Evolutionary conservation across 1,139 yeast genomes (phyloP), one percentile per base, ranked within the genome.

Genomic region (Kazachstania sp.): DNA sequence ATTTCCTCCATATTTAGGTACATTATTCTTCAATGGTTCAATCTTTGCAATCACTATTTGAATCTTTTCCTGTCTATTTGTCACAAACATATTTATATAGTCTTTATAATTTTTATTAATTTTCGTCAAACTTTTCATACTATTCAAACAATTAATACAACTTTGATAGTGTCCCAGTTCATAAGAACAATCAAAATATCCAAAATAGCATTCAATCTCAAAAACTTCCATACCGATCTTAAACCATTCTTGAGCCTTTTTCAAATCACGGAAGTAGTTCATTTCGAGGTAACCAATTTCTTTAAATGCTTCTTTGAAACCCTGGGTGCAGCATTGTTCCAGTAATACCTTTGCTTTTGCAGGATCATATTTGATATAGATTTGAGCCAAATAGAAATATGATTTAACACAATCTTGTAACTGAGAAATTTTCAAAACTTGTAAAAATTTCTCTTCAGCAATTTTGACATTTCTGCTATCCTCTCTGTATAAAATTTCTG

Each of bases 231-330:
- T 72, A 0, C 96, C 97, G 41, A 88, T 67, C 55, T 77, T 77
- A 67, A 88, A 87, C 97, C 97, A 90, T 59, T 86, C 87, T 37
- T 73, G 68, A 0, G 95, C 86, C 54, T 78, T 78, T 4, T 52
- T 48, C 18, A 63, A 58, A 55, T 80, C 71, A n/a, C 71, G 67
- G 60, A 81, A 84, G 48, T 82, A 77, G 54, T 80, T 80, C 69
- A 87, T 66, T 55, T 87, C 92, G 52, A 87, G 65, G 61, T 83
- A 84, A 1, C 97, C 97, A 44, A 88, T 67, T 26, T 82, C 77
- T 16, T 81, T 77, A 59, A 87, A 85, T 7, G 90, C 75, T 55
- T 88, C 95, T 54, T 72, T 75, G 43, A 87, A 77, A 0, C 95
- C 96, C 54, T 77, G 78, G 5, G 79, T 67, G 0, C 96, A 95